Percentiles rank a stretch among this genome's conserved stretches.
phyloP scores from a whole-genome alignment of 257 asterid species.

The Fraxinus americana region DNA sequence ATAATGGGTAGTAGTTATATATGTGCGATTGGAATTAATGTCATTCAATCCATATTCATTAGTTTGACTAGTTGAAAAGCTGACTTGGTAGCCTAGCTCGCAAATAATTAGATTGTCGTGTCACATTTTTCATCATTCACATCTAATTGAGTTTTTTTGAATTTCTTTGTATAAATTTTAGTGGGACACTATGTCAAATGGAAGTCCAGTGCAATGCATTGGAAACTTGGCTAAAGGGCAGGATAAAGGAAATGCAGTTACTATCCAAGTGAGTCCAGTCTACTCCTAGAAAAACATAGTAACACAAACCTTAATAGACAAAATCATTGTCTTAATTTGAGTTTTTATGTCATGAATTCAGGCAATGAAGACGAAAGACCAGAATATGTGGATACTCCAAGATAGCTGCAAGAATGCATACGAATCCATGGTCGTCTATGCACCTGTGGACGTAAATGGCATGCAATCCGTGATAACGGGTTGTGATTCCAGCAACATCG shows the following conservation, averaged over 20 bases:
- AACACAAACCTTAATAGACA: background rate
- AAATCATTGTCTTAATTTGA: constrained; percentile 11
- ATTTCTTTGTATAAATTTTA: constrained; percentile 28
- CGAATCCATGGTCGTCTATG: constrained; percentile 69
- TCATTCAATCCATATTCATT: no score
- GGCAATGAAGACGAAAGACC: constrained; percentile 53
- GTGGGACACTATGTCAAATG: constrained; percentile 80
- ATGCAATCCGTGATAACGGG: constrained; percentile 84
- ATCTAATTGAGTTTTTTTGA: background rate
- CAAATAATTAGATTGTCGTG: no score
- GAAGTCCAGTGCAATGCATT: constrained; percentile 51
- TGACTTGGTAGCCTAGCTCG: no score
- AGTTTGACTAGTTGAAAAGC: no score
- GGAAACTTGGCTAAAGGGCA: constrained; percentile 87
- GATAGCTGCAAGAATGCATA: constrained; percentile 62
- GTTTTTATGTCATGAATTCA: constrained; percentile 31
- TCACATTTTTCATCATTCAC: background rate
- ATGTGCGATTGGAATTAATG: no score
- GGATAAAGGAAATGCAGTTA: constrained; percentile 72
- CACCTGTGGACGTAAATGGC: constrained; percentile 67
- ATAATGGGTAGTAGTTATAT: no score
- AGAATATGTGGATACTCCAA: constrained; percentile 70
- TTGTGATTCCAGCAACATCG: constrained; percentile 68
- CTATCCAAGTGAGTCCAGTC: constrained; percentile 56
- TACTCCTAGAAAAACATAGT: background rate